Percentiles rank a stretch among this genome's conserved stretches.
These are phyloP conservation scores for Wickerhamiella dianesei DNA, from an alignment of 805 yeast species.

Conservation along the genomic window DNA sequence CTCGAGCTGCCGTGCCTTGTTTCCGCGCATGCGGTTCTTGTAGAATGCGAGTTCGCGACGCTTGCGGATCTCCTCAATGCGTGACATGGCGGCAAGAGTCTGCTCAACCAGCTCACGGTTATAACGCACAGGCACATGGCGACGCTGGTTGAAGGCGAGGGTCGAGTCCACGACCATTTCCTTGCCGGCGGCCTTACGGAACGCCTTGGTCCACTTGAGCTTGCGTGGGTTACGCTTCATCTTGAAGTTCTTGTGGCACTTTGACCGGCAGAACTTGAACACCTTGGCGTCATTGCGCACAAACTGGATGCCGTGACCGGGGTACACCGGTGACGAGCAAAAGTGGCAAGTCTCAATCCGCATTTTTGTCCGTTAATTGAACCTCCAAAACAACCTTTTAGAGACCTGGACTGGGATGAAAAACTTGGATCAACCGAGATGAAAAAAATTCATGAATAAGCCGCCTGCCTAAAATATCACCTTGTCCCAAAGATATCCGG, in stretches of 20 bases:
- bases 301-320: slow-evolving; percentile 91
- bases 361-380: slow-evolving; percentile 19
- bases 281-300: slow-evolving; percentile 97
- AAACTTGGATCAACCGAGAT: background rate
- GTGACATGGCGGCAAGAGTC: slow-evolving; percentile 86
- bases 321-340: slow-evolving; percentile 93
- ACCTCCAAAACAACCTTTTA: too few relatives aligned
- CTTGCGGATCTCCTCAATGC: slow-evolving; percentile 90
- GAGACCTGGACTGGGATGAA: background rate
- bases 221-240: slow-evolving; percentile 98
- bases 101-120: slow-evolving; percentile 92
- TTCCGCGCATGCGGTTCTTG: slow-evolving; percentile 98
- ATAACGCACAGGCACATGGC: slow-evolving; percentile 96
- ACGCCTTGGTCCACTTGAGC: slow-evolving; percentile 96
- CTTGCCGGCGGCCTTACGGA: slow-evolving; percentile 97
- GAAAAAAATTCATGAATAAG: background rate
- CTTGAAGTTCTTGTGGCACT: slow-evolving; percentile 94
- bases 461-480: background rate
- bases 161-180: slow-evolving; percentile 97
- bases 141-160: slow-evolving; percentile 88
- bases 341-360: slow-evolving; percentile 64
- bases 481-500: background rate
- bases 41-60: slow-evolving; percentile 97
- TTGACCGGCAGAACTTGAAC: slow-evolving; percentile 93
- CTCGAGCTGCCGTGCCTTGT: slow-evolving; percentile 72